A percentile compares a stretch with the other conserved stretches of the same genome.
Evolutionary conservation across 495 filamentous ascomycete species (phyloP).

Genomic region (Hypoxylon rickii): DNA sequence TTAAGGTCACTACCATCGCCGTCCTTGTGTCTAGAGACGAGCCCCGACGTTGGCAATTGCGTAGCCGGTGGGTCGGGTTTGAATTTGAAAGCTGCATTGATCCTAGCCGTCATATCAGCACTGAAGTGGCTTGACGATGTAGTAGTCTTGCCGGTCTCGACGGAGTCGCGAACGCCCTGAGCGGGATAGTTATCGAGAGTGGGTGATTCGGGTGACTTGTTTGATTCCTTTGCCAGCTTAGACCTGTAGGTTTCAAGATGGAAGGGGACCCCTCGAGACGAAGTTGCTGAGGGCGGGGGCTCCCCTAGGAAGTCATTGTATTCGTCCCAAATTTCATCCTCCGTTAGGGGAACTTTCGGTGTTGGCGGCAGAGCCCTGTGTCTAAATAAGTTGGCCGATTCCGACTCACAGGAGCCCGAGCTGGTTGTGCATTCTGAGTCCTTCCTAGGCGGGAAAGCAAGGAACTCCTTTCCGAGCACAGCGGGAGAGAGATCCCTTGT

Average conservation of each 20-base stretch:
- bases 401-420: constrained; percentile 61
- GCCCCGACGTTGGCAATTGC: constrained; percentile 59
- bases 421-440: constrained; percentile 70
- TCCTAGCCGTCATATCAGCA: constrained; percentile 51
- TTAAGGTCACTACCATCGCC: constrained; percentile 45
- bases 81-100: constrained; percentile 48
- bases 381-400: constrained; percentile 52
- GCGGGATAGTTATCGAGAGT: constrained; percentile 39
- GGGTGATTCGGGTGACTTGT: constrained; percentile 48
- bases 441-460: constrained; percentile 73
- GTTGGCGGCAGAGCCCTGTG: constrained; percentile 67
- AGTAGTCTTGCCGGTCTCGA: constrained; percentile 36
- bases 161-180: constrained; percentile 39
- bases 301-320: constrained; percentile 89
- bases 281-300: constrained; percentile 58
- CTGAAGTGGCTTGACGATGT: constrained; percentile 49
- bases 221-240: constrained; percentile 31
- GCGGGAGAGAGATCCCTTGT: constrained; percentile 20
- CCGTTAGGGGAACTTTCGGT: constrained; percentile 60
- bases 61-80: constrained; percentile 46
- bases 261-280: constrained; percentile 51
- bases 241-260: constrained; percentile 48
- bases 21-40: constrained; percentile 56
- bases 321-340: constrained; percentile 94
- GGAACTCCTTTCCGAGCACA: constrained; percentile 55